These are phyloP conservation scores for Tothia fuscella DNA, from an alignment of 2,329 filamentous ascomycete species.

Conservation along the genomic window DNA sequence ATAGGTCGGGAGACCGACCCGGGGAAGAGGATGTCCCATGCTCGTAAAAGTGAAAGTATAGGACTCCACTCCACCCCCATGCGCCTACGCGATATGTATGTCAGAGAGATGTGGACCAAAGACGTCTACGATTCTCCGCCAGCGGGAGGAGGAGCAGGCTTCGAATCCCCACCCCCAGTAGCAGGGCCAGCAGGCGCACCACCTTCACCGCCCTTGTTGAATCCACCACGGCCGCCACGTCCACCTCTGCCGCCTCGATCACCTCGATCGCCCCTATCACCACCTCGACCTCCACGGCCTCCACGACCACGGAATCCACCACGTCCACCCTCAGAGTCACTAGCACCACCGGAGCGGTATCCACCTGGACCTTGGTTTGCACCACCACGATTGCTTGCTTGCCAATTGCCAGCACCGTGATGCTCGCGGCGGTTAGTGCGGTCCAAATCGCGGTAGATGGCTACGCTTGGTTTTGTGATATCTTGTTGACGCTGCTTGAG, in stretches of 20 bases:
- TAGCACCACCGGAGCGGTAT: constrained; percentile 76
- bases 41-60: no score
- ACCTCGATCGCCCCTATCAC: constrained; percentile 27
- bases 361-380: constrained; percentile 55
- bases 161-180: constrained; percentile 1
- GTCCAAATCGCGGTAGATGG: constrained; percentile 75
- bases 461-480: constrained; percentile 67
- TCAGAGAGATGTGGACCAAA: no score
- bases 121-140: neutral
- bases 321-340: constrained; percentile 59
- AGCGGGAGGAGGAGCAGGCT: constrained; percentile 7
- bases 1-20: no score
- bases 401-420: constrained; percentile 42
- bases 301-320: constrained; percentile 36
- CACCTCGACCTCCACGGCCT: constrained; percentile 41
- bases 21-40: no score
- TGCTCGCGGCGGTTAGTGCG: constrained; percentile 26
- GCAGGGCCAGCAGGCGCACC: neutral
- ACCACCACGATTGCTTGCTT: constrained; percentile 49
- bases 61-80: no score
- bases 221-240: constrained; percentile 1
- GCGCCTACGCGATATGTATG: no score
- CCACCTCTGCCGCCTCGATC: constrained; percentile 8
- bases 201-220: constrained; percentile 6
- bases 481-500: constrained; percentile 54